A percentile compares a stretch with the other conserved stretches of the same genome.
Evolutionary conservation across 2,329 filamentous ascomycete genomes (phyloP).

Genomic region (Penicillium sp.): DNA sequence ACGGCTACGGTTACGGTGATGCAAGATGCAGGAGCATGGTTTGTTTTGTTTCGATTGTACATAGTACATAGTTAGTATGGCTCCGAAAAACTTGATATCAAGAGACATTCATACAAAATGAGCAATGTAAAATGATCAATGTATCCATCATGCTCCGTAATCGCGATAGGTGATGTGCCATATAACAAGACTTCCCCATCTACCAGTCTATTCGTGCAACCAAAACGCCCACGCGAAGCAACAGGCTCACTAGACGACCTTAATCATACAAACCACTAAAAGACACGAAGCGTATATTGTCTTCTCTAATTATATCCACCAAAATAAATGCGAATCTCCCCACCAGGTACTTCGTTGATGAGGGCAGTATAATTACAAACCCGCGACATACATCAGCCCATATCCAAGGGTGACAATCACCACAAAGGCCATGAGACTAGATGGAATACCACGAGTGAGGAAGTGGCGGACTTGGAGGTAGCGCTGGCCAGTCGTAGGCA

Average conservation of each 20-base stretch:
- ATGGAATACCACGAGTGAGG: constrained; percentile 84
- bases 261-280: not conserved
- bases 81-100: not conserved
- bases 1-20: constrained; percentile 14
- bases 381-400: constrained; percentile 74
- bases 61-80: constrained; percentile 8
- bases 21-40: constrained; percentile 17
- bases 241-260: not conserved
- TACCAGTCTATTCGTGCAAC: constrained; percentile 6
- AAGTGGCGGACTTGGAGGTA: constrained; percentile 94
- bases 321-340: not conserved
- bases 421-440: constrained; percentile 71
- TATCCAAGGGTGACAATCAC: constrained; percentile 89
- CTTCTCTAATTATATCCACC: not conserved
- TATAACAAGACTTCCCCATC: not conserved
- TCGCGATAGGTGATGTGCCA: not conserved
- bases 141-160: not conserved
- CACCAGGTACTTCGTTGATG: not conserved
- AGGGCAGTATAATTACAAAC: constrained; percentile 45
- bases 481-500: constrained; percentile 78
- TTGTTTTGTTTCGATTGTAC: constrained; percentile 5
- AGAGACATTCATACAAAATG: not conserved
- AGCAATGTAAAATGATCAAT: not conserved
- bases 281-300: not conserved
- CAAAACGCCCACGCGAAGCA: not conserved